Conservation (phyloP, 108 stramenopile genomes). For the Poteriospumella lacustris region DNA sequence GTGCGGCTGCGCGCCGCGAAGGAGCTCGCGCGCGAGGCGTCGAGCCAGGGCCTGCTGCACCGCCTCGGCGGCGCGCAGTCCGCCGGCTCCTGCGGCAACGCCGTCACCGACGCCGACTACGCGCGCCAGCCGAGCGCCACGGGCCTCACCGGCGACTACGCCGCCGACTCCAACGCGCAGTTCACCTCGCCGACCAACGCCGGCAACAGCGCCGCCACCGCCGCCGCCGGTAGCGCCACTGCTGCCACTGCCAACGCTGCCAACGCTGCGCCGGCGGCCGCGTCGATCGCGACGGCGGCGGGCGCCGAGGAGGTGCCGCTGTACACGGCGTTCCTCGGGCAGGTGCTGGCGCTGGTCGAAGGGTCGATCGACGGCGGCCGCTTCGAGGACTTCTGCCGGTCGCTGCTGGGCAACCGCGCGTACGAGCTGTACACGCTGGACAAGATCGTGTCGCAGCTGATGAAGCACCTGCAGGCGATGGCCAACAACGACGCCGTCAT, state of each 20-base stretch:
- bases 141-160: too few species aligned
- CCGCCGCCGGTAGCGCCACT: too few species aligned
- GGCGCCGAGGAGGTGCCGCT: too few species aligned
- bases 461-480: constrained; percentile 41
- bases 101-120: too few species aligned
- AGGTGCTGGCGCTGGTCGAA: constrained; percentile 46
- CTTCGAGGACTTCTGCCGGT: constrained; percentile 56
- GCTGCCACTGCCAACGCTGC: neutral
- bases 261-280: constrained; percentile 40
- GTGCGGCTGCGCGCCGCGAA: constrained; percentile 39
- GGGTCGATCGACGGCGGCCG: constrained; percentile 27
- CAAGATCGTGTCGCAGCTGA: constrained; percentile 36
- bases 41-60: constrained; percentile 43
- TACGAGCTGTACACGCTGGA: constrained; percentile 49
- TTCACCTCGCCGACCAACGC: too few species aligned
- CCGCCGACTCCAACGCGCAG: too few species aligned
- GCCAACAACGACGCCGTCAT: constrained; percentile 35
- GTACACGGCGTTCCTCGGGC: constrained; percentile 43
- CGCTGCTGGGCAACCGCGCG: constrained; percentile 42
- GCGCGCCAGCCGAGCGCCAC: too few species aligned
- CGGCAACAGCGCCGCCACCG: too few species aligned
- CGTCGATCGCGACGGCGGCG: neutral
- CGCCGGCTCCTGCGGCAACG: constrained; percentile 41
- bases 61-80: constrained; percentile 37
- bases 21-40: constrained; percentile 29